These are phyloP conservation scores for Marchantia polymorpha DNA, from an alignment of 225 moss, liverwort and hornwort genomes.

Conservation along the genomic window DNA sequence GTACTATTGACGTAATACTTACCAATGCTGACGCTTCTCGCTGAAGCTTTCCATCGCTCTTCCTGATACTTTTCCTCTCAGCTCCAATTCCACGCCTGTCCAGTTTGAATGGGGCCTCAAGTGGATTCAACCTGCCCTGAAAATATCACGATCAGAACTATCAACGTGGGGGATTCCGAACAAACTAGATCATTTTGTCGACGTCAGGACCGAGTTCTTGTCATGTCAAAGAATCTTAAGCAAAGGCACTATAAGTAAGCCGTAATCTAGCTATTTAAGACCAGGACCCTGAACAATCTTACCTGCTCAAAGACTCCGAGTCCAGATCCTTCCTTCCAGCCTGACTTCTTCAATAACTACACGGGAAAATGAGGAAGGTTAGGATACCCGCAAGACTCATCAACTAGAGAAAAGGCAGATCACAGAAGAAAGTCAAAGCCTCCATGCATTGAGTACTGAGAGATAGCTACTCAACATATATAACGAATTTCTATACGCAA, in stretches of 20 bases:
- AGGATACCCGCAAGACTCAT: not conserved
- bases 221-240: not conserved
- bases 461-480: no score
- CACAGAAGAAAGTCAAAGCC: not conserved
- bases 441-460: no score
- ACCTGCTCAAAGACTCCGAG: constrained; percentile 80
- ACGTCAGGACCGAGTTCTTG: not conserved
- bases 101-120: constrained; percentile 63
- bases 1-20: not conserved
- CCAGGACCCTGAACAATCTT: not conserved
- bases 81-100: constrained; percentile 89
- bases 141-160: constrained; percentile 26
- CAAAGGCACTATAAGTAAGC: not conserved
- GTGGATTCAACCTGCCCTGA: constrained; percentile 78
- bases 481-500: no score
- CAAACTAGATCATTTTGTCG: not conserved
- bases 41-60: not conserved
- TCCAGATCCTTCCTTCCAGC: constrained; percentile 95
- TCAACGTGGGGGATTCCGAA: not conserved
- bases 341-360: constrained; percentile 78
- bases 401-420: not conserved
- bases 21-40: constrained; percentile 22
- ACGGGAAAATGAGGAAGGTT: not conserved
- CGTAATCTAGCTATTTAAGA: not conserved
- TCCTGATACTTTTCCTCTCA: constrained; percentile 46